Percentiles rank a stretch among this genome's conserved stretches.
phyloP scores from a whole-genome alignment of 257 asterid species.

The Forsythia suspensa region DNA sequence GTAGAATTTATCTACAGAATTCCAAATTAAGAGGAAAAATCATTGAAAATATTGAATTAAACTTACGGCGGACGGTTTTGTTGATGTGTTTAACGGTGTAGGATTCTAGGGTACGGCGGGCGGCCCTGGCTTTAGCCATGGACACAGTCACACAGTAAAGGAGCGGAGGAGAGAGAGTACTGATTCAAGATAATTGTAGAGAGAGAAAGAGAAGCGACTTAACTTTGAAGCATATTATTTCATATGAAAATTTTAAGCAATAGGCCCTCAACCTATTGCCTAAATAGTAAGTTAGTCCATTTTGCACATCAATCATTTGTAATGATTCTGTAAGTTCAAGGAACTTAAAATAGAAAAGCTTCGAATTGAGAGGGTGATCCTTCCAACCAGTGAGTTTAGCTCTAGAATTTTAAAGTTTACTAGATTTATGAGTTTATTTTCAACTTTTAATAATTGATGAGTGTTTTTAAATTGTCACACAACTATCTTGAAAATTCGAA shows the following conservation, averaged over 20 bases:
- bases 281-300: neutral
- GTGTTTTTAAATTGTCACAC: neutral
- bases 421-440: too few species aligned
- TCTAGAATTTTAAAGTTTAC: too few species aligned
- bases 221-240: neutral
- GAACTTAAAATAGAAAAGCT: too few species aligned
- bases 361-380: too few species aligned
- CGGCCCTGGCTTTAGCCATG: constrained; percentile 68
- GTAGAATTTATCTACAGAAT: neutral
- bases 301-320: too few species aligned
- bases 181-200: neutral
- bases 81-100: constrained; percentile 61
- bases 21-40: neutral
- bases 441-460: too few species aligned
- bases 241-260: neutral
- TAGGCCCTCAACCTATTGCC: neutral
- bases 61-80: constrained; percentile 72
- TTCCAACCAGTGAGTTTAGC: too few species aligned
- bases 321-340: too few species aligned
- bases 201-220: neutral
- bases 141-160: constrained; percentile 27
- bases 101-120: constrained; percentile 77
- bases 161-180: constrained; percentile 27
- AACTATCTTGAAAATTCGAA: too few species aligned
- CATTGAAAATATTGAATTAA: neutral